phyloP scores from a whole-genome alignment of 1,284 basidiomycete species.

The Lentinula novae-zelandiae region DNA sequence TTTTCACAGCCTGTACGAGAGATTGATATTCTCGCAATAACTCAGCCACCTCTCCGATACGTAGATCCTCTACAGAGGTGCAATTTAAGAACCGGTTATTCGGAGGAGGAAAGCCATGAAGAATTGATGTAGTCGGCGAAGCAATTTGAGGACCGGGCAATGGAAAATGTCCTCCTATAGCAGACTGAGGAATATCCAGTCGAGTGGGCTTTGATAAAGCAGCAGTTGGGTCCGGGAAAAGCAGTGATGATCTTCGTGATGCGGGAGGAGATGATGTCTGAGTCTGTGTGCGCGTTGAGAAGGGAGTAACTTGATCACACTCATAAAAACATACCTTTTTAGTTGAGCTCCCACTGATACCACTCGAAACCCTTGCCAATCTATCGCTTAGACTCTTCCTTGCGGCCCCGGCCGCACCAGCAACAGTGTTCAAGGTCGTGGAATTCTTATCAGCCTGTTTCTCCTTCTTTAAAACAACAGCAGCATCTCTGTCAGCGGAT shows the following conservation, averaged over 20 bases:
- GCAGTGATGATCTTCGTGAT: conserved; percentile 44
- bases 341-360: conserved; percentile 45
- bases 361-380: conserved; percentile 65
- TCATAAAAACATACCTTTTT: conserved; percentile 13
- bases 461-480: conserved; percentile 22
- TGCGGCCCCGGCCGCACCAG: conserved; percentile 22
- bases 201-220: neutral
- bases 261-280: conserved; percentile 36
- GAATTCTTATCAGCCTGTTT: conserved; percentile 27
- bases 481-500: neutral
- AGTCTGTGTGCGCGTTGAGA: conserved; percentile 7
- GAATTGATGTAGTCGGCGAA: neutral
- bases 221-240: conserved; percentile 25
- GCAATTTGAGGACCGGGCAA: neutral
- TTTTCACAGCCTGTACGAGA: conserved; percentile 48
- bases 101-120: conserved; percentile 42
- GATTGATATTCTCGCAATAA: conserved; percentile 75
- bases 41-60: conserved; percentile 70
- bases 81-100: conserved; percentile 66
- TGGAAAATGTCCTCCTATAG: neutral
- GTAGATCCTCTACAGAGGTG: conserved; percentile 61
- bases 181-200: conserved; percentile 4
- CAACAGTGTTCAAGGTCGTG: conserved; percentile 21
- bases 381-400: conserved; percentile 73
- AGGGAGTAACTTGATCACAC: neutral